Base-by-base conservation (phyloP, 805 yeast species). In the Cyberlindnera veronae region DNA sequence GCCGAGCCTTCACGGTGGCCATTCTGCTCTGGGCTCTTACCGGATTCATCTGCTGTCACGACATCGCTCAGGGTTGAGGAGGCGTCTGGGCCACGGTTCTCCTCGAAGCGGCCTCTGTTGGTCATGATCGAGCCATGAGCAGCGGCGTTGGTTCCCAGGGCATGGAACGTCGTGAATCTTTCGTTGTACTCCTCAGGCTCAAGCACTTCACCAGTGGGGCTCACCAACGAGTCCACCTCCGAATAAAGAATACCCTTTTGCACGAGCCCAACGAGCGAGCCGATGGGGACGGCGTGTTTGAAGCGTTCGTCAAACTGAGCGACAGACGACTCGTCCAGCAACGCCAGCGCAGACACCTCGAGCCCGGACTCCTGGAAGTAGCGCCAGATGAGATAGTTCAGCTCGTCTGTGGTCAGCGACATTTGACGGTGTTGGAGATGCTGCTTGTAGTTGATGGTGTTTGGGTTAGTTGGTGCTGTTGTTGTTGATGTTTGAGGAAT, bases 381-480 rank as follows among this genome's bases (percentile, higher is more conserved):
- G 46, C 97, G 67, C 96, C 96, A 93, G 39, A 91, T 77, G 51
- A 93, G 72, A 58, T 91, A 91, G 67, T 91, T 93, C 39, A 91
- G 74, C 62, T 89, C 95, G 42, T 75, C 79, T 41, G 93, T 82
- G 5, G 93, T 76, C 35, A 91, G 66, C 19, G 95, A 83, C 96
- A 88, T 87, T n/a, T n/a, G n/a, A n/a, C n/a, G n/a, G n/a, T n/a
- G n/a, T n/a, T n/a, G n/a, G n/a, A n/a, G n/a, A n/a, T n/a, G n/a
- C n/a, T n/a, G n/a, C n/a, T n/a, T n/a, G n/a, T n/a, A n/a, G n/a
- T n/a, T n/a, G n/a, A n/a, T n/a, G n/a, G n/a, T n/a, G n/a, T n/a
- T n/a, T n/a, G n/a, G n/a, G n/a, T n/a, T n/a, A n/a, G n/a, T n/a
- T n/a, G n/a, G n/a, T n/a, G n/a, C n/a, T n/a, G n/a, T n/a, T n/a